Evolutionary conservation across 2,329 filamentous ascomycete species (phyloP), one percentile per base, ranked within the genome.

Genomic region (Teratosphaeria epicoccoides): DNA sequence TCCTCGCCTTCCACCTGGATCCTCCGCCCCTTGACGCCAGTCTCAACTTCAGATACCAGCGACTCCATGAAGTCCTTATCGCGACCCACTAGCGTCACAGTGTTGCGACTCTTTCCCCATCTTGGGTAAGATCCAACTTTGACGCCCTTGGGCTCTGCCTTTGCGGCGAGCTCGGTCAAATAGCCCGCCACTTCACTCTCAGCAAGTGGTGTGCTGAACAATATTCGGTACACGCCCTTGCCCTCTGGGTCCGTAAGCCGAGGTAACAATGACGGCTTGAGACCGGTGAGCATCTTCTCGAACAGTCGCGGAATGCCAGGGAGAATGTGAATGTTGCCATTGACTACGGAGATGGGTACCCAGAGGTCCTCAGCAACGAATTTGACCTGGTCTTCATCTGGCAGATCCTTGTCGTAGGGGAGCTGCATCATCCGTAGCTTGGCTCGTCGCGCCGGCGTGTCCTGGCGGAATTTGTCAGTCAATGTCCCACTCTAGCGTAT

Each of bases 41-140:
- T 72, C 65, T 87, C 80, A 2, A 95, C 87, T 66, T 95, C 88
- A 0, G 77, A 71, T 12, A 94, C 79, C 55, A 96, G 70, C 48
- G 81, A 83, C 66, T 95, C 88, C 65, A 97, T 78, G 60, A 81
- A 91, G 23, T 79, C 83, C 59, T 78, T 75, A 65, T 96, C 86
- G 58, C 81, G 82, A 14, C 76, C 82, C 14, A 96, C 90, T 49
- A 98, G 74, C 10, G 91, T 96, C 46, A 97, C 88, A 0, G 89
- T 93, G 69, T 97, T 97, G 57, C 77, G 77, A 63, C 82, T 81
- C 76, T 88, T 91, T 4, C 86, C 88, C 89, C 90, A 96, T 51
- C 88, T 77, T 29, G 93, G 93, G 70, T 98, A 97, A 69, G 88
- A 95, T 46, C 93, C 93, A 14, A 97, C 88, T 72, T 97, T 97